A percentile compares a stretch with the other conserved stretches of the same genome.
phyloP scores from a whole-genome alignment of 2,329 filamentous ascomycete species.

The Trichophyton rubrum region DNA sequence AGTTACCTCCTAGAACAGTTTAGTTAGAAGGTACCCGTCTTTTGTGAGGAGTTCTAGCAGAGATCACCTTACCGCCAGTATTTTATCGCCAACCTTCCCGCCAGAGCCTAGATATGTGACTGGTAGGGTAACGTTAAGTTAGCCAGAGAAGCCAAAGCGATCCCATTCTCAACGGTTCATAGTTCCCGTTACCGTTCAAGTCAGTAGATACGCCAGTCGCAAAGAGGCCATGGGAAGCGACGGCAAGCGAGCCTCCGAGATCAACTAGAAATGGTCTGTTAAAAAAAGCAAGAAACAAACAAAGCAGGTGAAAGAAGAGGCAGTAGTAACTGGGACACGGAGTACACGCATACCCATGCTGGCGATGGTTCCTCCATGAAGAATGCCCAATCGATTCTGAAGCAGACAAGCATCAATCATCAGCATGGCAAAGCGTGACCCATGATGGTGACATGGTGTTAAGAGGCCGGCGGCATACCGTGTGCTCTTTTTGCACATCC shows the following conservation, averaged over 20 bases:
- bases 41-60: neutral
- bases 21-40: neutral
- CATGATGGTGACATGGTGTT: neutral
- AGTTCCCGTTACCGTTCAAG: slow-evolving; percentile 38
- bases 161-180: neutral
- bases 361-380: slow-evolving; percentile 56
- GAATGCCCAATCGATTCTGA: slow-evolving; percentile 52
- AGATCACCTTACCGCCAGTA: slow-evolving; percentile 37
- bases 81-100: slow-evolving; percentile 49
- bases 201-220: slow-evolving; percentile 56
- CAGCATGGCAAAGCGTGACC: neutral
- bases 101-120: slow-evolving; percentile 54
- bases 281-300: neutral
- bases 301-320: neutral
- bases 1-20: slow-evolving; percentile 38
- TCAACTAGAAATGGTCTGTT: slow-evolving; percentile 36
- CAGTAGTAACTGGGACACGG: neutral
- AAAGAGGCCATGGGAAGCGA: slow-evolving; percentile 52
- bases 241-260: slow-evolving; percentile 52
- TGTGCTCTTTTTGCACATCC: slow-evolving; percentile 52
- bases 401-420: neutral
- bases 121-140: slow-evolving; percentile 13
- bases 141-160: neutral
- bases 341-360: slow-evolving; percentile 37
- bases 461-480: slow-evolving; percentile 31